Conservation (phyloP, 805 yeast genomes). For the Vanderwaltozyma tropicalis region DNA sequence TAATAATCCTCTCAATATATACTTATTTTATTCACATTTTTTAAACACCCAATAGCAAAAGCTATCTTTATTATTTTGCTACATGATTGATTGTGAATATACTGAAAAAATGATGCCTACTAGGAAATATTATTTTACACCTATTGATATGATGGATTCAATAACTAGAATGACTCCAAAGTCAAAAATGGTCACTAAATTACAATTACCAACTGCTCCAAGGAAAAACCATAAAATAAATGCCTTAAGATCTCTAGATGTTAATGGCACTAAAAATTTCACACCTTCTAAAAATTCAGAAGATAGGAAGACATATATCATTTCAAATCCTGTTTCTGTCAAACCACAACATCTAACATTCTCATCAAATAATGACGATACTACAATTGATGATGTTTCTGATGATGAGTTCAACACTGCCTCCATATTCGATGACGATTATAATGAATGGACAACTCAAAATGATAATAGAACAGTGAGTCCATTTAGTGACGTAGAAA, state of each 20-base stretch:
- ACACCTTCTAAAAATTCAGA: neutral
- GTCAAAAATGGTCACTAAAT: conserved; percentile 2
- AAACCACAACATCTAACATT: conserved; percentile 2
- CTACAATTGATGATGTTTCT: neutral
- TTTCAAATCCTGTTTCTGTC: neutral
- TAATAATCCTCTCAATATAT: too few relatives aligned
- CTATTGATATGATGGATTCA: neutral
- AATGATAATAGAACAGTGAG: neutral
- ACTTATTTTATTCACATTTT: too few relatives aligned
- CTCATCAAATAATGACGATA: neutral
- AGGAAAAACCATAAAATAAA: conserved; percentile 4
- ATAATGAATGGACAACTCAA: neutral
- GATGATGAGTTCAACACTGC: neutral
- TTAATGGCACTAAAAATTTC: neutral
- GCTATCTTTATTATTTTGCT: too few relatives aligned
- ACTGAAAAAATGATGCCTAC: too few relatives aligned
- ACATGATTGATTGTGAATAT: too few relatives aligned
- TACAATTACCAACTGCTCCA: conserved; percentile 9
- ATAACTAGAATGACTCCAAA: conserved; percentile 5
- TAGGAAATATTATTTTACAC: too few relatives aligned
- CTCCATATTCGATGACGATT: neutral
- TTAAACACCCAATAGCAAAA: too few relatives aligned
- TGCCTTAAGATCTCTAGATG: neutral
- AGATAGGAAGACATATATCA: neutral
- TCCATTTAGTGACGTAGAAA: conserved; percentile 5